Evolutionary conservation across 768 basidiomycete genomes (phyloP).

Genomic region (Russula foetens): DNA sequence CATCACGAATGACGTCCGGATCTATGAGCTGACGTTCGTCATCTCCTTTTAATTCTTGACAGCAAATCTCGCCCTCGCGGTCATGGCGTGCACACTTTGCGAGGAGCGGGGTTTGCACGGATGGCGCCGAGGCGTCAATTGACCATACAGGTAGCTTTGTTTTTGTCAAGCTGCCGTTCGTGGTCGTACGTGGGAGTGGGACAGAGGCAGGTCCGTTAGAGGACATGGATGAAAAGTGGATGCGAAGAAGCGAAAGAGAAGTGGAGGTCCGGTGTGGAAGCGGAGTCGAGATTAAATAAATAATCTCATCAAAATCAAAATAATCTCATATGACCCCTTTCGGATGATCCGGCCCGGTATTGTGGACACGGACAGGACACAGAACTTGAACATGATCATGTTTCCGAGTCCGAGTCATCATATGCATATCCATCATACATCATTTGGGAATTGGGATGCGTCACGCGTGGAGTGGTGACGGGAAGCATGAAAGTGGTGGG

Average conservation of each 20-base stretch:
- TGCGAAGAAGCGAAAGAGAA: neutral
- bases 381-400: too few species aligned
- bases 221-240: neutral
- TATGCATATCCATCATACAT: too few species aligned
- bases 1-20: slow-evolving; percentile 81
- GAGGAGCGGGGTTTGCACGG: slow-evolving; percentile 37
- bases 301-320: too few species aligned
- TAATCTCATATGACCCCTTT: too few species aligned
- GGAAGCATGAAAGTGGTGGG: too few species aligned
- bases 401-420: too few species aligned
- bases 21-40: slow-evolving; percentile 78
- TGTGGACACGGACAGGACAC: too few species aligned
- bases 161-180: neutral
- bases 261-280: too few species aligned
- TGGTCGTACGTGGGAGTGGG: neutral
- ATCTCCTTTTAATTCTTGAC: slow-evolving; percentile 75
- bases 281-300: too few species aligned
- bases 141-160: slow-evolving; percentile 59
- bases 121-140: slow-evolving; percentile 37
- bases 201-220: neutral
- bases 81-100: slow-evolving; percentile 51
- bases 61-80: slow-evolving; percentile 57
- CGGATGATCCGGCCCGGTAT: too few species aligned
- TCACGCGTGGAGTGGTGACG: too few species aligned
- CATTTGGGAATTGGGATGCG: too few species aligned